Evolutionary conservation across 352 stramenopile species (phyloP), one percentile per base, ranked within the genome.

Genomic region (Globisporangium nodosum): DNA sequence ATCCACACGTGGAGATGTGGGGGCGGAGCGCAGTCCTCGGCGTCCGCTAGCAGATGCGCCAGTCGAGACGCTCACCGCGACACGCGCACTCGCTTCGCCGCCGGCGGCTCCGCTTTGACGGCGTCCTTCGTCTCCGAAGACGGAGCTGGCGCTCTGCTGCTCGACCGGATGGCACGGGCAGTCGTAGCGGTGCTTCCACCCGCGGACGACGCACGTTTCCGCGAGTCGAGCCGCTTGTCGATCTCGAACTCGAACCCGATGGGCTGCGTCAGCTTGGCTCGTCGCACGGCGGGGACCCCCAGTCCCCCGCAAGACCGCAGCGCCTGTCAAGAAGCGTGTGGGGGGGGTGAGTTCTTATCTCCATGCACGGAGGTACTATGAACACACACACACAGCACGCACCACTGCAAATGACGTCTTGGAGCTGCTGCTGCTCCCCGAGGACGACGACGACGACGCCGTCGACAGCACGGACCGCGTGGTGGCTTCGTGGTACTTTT

Each of bases 241-340:
- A 82, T 81, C 58, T 86, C 73, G 58, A 91, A 77, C 27, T 78
- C 68, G 49, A 91, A 91, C 27, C 68, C 78, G 35, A 88, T 63
- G 11, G 81, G 81, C 49, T 68, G 81, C 30, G 81, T 91, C 12
- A 91, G 75, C 50, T 83, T 81, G 45, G 74, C 69, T 40, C 73
- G 81, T 54, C 81, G 76, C 60, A 91, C 75, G 1, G 78, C 78
- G 13, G 81, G 81, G 33, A 91, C 76, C 12, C 81, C 81, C 13
- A 89, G 58, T 11, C 77, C 78, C n/a, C 81, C 81, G 58, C 70
- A 78, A 11, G 76, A 74, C 24, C 75, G 70, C n/a, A 91, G 54
- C 3, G 81, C 60, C 77, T 81, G 21, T 18, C 48, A 47, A 45
- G 49, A 30, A 42, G 20, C 20, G 33, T 21, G 1, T 35, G 1